phyloP scores from a whole-genome alignment of 2,329 filamentous ascomycete species.

The Arthrobotrys conoides region DNA sequence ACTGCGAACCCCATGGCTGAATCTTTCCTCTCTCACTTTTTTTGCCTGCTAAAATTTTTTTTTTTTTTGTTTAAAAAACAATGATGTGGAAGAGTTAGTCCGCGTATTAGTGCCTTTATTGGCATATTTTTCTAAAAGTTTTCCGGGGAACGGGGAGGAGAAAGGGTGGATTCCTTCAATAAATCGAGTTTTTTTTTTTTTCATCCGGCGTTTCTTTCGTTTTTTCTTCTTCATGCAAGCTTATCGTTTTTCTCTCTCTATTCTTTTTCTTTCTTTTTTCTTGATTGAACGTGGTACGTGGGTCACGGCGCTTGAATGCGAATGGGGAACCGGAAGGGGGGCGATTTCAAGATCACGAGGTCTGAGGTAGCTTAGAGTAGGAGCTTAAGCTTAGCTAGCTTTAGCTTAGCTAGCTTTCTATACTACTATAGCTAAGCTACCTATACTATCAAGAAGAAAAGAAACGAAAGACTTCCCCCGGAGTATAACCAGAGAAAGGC shows the following conservation, averaged over 20 bases:
- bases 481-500: not conserved
- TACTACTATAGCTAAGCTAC: not conserved
- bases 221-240: constrained; percentile 43
- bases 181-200: too few relatives aligned
- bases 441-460: not conserved
- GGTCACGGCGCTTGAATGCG: constrained; percentile 14
- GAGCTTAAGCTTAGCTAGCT: constrained; percentile 13
- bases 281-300: not conserved
- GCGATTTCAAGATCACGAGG: constrained; percentile 25
- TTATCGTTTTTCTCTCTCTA: constrained; percentile 36
- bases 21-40: not conserved
- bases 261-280: constrained; percentile 4
- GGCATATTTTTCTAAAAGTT: constrained; percentile 25
- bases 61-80: too few relatives aligned
- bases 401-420: not conserved
- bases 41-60: not conserved
- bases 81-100: too few relatives aligned
- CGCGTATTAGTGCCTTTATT: constrained; percentile 27
- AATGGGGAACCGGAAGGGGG: not conserved
- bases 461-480: not conserved
- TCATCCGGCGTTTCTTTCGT: constrained; percentile 7
- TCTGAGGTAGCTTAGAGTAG: constrained; percentile 3
- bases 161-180: constrained; percentile 6
- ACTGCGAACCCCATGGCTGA: constrained; percentile 5
- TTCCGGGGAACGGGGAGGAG: constrained; percentile 41